Base-by-base conservation (phyloP, 2,329 filamentous ascomycete genomes). In the Aspergillus fructus region DNA sequence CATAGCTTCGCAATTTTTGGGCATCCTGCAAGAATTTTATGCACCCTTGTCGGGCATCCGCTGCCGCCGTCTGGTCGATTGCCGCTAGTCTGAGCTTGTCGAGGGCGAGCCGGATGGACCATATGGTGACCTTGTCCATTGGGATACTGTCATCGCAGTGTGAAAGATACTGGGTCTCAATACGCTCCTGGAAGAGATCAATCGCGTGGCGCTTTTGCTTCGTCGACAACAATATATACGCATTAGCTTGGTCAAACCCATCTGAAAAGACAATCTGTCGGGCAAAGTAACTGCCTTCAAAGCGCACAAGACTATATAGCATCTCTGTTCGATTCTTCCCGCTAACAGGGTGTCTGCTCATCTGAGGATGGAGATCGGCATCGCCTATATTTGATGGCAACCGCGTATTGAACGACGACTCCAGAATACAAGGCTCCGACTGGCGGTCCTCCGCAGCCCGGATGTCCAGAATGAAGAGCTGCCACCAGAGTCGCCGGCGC, bases 401-500 rank as follows among this genome's bases (percentile, higher is more conserved):
- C 4, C 41, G 23, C 1, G 59, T 62, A 24, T 59, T 53, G 48
- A 60, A 62, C 2, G 54, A 42, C 2, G 56, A 55, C 23, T 63
- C 59, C 2, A 52, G 33, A 23, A 66, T 64, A 11, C 41, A 49
- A 2, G 61, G 63, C 2, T 53, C 48, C 1, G 54, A 55, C 2
- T 45, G 51, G 17, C 57, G 41, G 23, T 63, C 58, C 17, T 68
- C 62, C 1, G 64, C 60, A 7, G 52, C 58, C 4, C 56, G 62
- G 11, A 61, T 41, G 33, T 67, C 65, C 8, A 67, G 43, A 3
- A 56, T 59, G 13, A 53, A 64, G 2, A 67, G 57, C n/a, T 67
- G 62, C 65, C 65, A 66, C 65, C 65, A 67, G 13, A 67, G 55
- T n/a, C 63, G 61, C 24, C 62, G 60, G 2, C 59, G 62, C 43